Evolutionary conservation across 139 green algal species (phyloP), one percentile per base, ranked within the genome.

Genomic region (Chlorella vulgaris): DNA sequence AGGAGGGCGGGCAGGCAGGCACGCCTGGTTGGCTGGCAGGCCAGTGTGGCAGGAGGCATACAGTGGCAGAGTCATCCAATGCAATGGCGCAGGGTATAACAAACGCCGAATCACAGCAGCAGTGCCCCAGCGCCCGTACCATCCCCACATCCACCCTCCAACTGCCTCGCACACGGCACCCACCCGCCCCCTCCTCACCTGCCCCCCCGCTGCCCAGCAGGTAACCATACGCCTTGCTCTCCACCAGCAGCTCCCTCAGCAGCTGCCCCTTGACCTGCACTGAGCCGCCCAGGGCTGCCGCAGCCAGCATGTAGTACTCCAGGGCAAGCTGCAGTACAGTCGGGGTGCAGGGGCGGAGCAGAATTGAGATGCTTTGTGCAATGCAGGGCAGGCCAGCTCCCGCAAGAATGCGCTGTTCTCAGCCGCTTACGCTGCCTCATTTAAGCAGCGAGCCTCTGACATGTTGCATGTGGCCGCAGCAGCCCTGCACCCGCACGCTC

Each of bases 301-400:
- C 82, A 5, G 92, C 88, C 47, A 92, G 83, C 91, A 94, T 95
- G 82, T 93, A 95, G 87, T 97, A 96, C 69, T 94, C 84, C 74
- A 97, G 88, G 0, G 93, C 91, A 40, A 93, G 58, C 53, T 81
- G 61, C 10, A 35, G 76, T 29, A 58, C 47, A 58, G 15, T 15
- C 10, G 15, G 47, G 8, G 21, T 6, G 51, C 15, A 24, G 24
- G 31, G 31, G 31, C 7, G 62, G 31, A 10, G 70, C 13, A 28
- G 26, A 58, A 24, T 15, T 58, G 47, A 15, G 13, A 58, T 58
- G 47, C 47, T 24, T 10, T 58, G 47, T 58, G 47, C 47, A 58
- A 58, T 10, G n/a, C n/a, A n/a, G 47, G 47, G 47, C 47, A 58
- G 10, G 47, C 47, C n/a, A n/a, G n/a, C n/a, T n/a, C n/a, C n/a